phyloP scores from a whole-genome alignment of 129 eudicot genomes.

The Sambucus nigra region DNA sequence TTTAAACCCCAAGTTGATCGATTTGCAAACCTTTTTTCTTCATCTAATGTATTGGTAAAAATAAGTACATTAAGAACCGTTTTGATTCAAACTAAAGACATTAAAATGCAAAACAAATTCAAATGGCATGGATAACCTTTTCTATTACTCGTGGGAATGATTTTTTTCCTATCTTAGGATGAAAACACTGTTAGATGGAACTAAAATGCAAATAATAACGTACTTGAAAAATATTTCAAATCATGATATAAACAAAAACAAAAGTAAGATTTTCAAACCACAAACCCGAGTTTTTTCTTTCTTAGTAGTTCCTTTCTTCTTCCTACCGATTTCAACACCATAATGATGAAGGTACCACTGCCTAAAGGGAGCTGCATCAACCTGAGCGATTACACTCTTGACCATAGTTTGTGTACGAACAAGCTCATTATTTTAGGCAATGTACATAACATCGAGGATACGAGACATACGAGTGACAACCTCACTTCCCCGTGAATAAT shows the following conservation, averaged over 20 bases:
- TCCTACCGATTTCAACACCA: conserved; percentile 36
- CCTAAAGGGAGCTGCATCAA: conserved; percentile 41
- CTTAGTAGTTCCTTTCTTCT: conserved; percentile 35
- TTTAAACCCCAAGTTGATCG: no score
- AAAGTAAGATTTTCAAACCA: no score
- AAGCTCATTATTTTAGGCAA: conserved; percentile 40
- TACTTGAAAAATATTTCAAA: not conserved
- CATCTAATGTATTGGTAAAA: no score
- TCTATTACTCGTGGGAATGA: no score
- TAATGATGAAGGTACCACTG: conserved; percentile 40
- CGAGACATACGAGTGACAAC: conserved; percentile 35
- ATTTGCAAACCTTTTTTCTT: no score
- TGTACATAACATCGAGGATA: conserved; percentile 34
- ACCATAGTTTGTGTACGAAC: conserved; percentile 42
- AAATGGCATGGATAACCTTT: no score
- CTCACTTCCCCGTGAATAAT: conserved; percentile 38
- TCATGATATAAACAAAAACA: not conserved
- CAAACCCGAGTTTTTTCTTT: conserved; percentile 17
- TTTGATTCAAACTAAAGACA: no score
- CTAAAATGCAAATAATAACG: no score
- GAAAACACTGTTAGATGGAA: no score
- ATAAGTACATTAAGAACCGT: no score
- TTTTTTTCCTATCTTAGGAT: no score
- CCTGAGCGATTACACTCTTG: conserved; percentile 37
- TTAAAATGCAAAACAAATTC: no score